Evolutionary conservation across 164 flowering plant species (phyloP), one percentile per base, ranked within the genome.

Genomic region (Brasenia schreberi): DNA sequence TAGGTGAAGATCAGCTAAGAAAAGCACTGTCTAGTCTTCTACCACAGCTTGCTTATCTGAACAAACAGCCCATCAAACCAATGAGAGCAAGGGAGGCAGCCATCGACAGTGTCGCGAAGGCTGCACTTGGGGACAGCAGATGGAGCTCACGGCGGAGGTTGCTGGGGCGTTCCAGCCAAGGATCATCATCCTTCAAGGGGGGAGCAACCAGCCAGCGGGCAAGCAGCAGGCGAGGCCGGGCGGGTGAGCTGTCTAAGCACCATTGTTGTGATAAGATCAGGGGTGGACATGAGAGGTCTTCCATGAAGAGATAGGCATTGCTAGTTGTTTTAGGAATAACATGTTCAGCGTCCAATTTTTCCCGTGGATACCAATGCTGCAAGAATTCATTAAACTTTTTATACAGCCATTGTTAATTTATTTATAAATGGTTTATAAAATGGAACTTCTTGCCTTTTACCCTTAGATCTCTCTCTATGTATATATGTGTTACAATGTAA

Each of bases 51-150:
- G 80, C 83, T 53, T 89, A 81, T 74, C 79, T 90, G 67, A 94
- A 89, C 83, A 94, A 87, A 82, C 98, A 87, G 70, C 80, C 90
- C 19, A 75, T 89, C 63, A 89, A 87, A 73, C 87, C 83, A 11
- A 92, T 83, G 33, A 81, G 88, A 66, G 87, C 87, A 44, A 70
- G 94, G 65, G 96, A 93, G 64, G 81, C 77, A 11, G 73, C 79
- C n/a, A 73, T 59, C 5, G 86, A 86, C 39, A 81, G 78, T 68
- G 81, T 89, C 33, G 85, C 92, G 19, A 90, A 79, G 82, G 92
- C 96, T 19, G 96, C 92, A 18, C 82, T 86, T 16, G 89, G 96
- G 53, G 80, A 66, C 66, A 69, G 74, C 18, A 72, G 66, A 5
- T 49, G 77, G 80, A 73, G 70, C 65, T 66, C 84, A 19, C 77